Conservation (phyloP, 495 filamentous ascomycete species). For the Penicillium salamii region DNA sequence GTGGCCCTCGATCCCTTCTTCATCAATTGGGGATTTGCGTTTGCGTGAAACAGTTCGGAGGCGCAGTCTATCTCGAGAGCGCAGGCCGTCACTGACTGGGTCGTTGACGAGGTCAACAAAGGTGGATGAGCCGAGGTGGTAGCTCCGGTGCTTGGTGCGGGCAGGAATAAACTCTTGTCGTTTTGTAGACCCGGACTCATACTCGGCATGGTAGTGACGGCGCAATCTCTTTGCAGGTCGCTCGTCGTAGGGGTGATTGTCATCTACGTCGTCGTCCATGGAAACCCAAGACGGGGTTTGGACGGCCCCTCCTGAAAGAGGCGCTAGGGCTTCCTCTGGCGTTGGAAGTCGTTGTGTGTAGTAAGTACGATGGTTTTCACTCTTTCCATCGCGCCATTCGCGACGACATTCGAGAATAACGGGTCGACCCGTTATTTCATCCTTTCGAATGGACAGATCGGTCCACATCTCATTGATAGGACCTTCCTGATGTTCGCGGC, state of each 20-base stretch:
- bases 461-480: slow-evolving; percentile 78
- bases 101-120: slow-evolving; percentile 69
- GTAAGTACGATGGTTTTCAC: slow-evolving; percentile 63
- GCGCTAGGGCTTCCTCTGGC: slow-evolving; percentile 23
- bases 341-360: slow-evolving; percentile 61
- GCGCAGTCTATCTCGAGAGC: slow-evolving; percentile 48
- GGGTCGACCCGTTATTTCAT: slow-evolving; percentile 58
- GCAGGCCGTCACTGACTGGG: slow-evolving; percentile 32
- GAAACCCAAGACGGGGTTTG: background rate
- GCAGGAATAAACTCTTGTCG: slow-evolving; percentile 52
- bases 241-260: slow-evolving; percentile 34
- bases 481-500: slow-evolving; percentile 68
- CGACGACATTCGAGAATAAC: slow-evolving; percentile 68
- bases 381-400: slow-evolving; percentile 63
- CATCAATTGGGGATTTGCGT: slow-evolving; percentile 36
- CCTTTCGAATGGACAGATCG: slow-evolving; percentile 59
- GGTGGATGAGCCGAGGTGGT: slow-evolving; percentile 55
- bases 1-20: slow-evolving; percentile 33
- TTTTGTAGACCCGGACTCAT: slow-evolving; percentile 38
- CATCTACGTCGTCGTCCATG: slow-evolving; percentile 16
- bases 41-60: slow-evolving; percentile 50
- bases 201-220: slow-evolving; percentile 43
- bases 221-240: slow-evolving; percentile 39
- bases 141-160: slow-evolving; percentile 58
- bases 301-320: background rate